Conservation (phyloP, 441 rosid genomes). For the Metrosideros polymorpha region DNA sequence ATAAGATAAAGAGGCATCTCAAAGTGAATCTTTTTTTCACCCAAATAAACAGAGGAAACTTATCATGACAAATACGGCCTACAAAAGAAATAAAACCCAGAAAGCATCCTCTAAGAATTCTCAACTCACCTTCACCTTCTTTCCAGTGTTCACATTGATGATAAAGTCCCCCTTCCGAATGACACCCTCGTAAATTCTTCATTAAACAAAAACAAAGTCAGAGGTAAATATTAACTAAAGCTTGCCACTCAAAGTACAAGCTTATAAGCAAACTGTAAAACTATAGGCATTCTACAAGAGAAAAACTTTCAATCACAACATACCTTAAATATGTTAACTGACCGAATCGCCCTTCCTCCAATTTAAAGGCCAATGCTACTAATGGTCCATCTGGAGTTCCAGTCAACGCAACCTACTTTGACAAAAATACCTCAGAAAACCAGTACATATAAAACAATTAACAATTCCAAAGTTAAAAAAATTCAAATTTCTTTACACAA, state of each 20-base stretch:
- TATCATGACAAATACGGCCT: background rate
- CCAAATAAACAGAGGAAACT: background rate
- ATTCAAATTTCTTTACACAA: background rate
- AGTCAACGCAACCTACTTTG: constrained; percentile 52
- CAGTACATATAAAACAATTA: background rate
- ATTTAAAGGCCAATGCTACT: constrained; percentile 97
- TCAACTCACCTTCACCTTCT: constrained; percentile 76
- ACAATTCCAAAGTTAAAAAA: background rate
- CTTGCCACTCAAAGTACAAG: background rate
- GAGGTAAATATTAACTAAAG: constrained; percentile 1
- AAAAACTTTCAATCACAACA: background rate
- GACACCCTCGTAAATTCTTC: constrained; percentile 90
- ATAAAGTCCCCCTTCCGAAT: constrained; percentile 92
- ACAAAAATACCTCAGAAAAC: constrained; percentile 4
- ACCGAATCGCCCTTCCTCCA: constrained; percentile 97
- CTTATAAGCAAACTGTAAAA: background rate
- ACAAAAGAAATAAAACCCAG: background rate
- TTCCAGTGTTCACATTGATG: constrained; percentile 84
- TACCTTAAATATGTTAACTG: constrained; percentile 92
- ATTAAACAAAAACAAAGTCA: constrained; percentile 15
- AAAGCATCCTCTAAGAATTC: background rate
- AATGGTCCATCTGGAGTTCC: constrained; percentile 97
- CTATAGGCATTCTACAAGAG: background rate
- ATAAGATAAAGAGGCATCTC: background rate
- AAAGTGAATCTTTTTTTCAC: background rate